phyloP scores from a whole-genome alignment of 352 stramenopile genomes.

The Phytophthora brassicae region DNA sequence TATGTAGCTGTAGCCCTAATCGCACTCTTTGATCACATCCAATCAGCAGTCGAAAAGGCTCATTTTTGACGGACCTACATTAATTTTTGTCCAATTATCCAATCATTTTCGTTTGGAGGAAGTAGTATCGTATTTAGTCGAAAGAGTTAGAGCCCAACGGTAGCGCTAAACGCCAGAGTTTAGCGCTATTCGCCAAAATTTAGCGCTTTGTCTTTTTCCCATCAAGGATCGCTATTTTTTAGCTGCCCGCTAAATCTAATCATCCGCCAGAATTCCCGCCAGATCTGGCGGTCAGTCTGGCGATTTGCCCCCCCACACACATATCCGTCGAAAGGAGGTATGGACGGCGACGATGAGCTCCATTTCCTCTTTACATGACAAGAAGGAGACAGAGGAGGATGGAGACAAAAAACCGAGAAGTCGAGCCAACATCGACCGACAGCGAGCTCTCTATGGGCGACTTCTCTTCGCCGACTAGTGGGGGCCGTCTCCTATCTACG shows the following conservation, averaged over 20 bases:
- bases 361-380: no score
- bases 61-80: no score
- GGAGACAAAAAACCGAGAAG: neutral
- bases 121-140: no score
- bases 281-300: neutral
- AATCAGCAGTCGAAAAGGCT: no score
- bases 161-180: neutral
- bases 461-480: no score
- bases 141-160: no score
- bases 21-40: no score
- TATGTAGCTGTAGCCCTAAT: no score
- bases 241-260: neutral
- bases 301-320: neutral
- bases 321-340: neutral
- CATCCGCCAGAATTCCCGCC: neutral
- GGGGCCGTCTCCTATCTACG: neutral
- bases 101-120: no score
- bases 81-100: no score
- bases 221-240: neutral
- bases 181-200: neutral
- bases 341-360: no score
- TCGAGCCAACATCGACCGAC: neutral
- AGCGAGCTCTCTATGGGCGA: neutral
- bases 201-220: neutral
- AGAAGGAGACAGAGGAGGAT: no score